Conservation (phyloP, 768 basidiomycete genomes). For the Lepiota brunneoincarnata region DNA sequence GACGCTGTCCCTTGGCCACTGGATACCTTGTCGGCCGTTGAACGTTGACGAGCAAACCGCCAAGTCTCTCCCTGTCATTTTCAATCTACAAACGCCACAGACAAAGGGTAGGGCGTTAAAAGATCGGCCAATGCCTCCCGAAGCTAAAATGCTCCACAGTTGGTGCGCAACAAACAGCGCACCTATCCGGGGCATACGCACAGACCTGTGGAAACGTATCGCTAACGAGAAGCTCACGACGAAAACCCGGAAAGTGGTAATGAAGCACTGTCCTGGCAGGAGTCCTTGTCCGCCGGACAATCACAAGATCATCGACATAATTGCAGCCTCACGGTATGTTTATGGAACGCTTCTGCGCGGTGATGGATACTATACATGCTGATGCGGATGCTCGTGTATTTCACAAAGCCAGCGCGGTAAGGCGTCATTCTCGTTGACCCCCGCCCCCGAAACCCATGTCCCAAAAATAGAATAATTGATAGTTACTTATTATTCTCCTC, state of each 20-base stretch:
- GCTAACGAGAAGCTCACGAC: not conserved
- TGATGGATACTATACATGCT: not conserved
- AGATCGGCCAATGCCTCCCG: not conserved
- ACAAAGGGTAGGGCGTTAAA: not conserved
- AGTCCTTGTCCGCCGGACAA: not conserved
- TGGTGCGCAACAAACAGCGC: no score
- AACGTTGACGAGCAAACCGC: not conserved
- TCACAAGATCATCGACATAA: not conserved
- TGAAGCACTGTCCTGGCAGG: no score
- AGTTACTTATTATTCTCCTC: no score
- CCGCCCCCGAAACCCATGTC: no score
- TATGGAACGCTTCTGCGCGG: not conserved
- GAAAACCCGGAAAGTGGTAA: no score
- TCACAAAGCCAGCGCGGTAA: no score
- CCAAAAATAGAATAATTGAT: no score
- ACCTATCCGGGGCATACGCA: no score
- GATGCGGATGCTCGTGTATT: not conserved
- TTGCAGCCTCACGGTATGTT: not conserved
- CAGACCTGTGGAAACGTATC: not conserved
- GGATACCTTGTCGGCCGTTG: conserved; percentile 1
- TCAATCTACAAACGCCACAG: not conserved
- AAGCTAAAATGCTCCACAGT: not conserved
- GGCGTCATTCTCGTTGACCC: no score
- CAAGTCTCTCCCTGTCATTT: not conserved
- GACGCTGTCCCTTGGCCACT: not conserved